A percentile compares a stretch with the other conserved stretches of the same genome.
Conservation (phyloP, 2,329 filamentous ascomycete species). For the Xylaria digitata region DNA sequence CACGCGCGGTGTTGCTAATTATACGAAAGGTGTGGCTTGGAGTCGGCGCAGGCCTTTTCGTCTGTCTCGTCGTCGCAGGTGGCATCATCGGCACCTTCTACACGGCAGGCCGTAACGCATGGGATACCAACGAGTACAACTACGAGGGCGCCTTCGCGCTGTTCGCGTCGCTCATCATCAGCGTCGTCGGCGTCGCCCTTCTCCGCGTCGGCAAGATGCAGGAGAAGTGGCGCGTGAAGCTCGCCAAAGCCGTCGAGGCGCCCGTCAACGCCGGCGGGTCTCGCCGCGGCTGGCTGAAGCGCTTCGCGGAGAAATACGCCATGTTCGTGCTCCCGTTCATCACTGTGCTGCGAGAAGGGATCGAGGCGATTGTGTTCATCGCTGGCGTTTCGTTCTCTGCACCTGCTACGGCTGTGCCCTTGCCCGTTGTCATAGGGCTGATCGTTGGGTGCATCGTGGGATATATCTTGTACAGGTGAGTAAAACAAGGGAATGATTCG, state of each 20-base stretch:
- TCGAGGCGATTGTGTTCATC: constrained; percentile 88
- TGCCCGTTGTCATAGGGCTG: constrained; percentile 80
- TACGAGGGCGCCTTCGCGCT: constrained; percentile 86
- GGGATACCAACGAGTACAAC: constrained; percentile 75
- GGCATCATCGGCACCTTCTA: constrained; percentile 81
- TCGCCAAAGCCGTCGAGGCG: constrained; percentile 74
- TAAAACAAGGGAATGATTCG: constrained; percentile 13
- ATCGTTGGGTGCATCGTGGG: constrained; percentile 74
- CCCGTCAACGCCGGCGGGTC: constrained; percentile 58
- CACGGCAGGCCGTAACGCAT: constrained; percentile 73
- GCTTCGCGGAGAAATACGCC: constrained; percentile 79
- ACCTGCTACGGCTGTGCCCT: constrained; percentile 79
- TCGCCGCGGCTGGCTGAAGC: constrained; percentile 63
- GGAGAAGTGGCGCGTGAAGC: constrained; percentile 88
- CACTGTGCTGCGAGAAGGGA: constrained; percentile 85
- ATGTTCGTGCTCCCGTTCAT: constrained; percentile 90
- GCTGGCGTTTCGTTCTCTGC: constrained; percentile 83
- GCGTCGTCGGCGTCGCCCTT: constrained; percentile 81
- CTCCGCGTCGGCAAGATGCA: constrained; percentile 85
- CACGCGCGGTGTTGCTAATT: neutral
- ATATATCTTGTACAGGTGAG: constrained; percentile 81
- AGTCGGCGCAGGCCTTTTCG: constrained; percentile 68
- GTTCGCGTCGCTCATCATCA: constrained; percentile 82
- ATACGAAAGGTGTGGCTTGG: constrained; percentile 74
- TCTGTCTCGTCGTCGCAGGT: constrained; percentile 73